A percentile compares a stretch with the other conserved stretches of the same genome.
Conservation (phyloP, 2,329 filamentous ascomycete genomes). For the Penicillium italicum region DNA sequence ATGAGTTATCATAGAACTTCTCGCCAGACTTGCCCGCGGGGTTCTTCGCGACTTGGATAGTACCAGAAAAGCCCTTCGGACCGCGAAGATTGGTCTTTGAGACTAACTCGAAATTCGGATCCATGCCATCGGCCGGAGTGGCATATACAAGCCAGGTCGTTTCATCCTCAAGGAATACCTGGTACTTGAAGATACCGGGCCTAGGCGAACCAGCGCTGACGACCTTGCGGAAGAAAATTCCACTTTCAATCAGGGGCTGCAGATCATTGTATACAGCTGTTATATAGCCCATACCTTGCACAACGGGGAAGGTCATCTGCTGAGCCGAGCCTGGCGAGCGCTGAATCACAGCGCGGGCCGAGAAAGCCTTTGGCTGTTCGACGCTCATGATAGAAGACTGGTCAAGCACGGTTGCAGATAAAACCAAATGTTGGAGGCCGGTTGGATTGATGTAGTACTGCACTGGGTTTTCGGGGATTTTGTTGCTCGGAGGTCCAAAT, state of each 20-base stretch:
- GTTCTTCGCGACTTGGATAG: slow-evolving; percentile 79
- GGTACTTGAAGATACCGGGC: slow-evolving; percentile 70
- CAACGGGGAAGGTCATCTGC: slow-evolving; percentile 71
- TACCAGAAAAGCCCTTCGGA: slow-evolving; percentile 66
- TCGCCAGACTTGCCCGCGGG: slow-evolving; percentile 58
- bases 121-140: slow-evolving; percentile 54
- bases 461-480: slow-evolving; percentile 54
- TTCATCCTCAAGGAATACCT: slow-evolving; percentile 66
- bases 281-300: slow-evolving; percentile 86
- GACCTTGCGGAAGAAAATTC: slow-evolving; percentile 69
- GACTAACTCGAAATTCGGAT: slow-evolving; percentile 64
- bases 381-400: slow-evolving; percentile 55
- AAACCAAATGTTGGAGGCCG: slow-evolving; percentile 72
- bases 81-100: slow-evolving; percentile 65
- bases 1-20: slow-evolving; percentile 67
- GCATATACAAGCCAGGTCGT: slow-evolving; percentile 79
- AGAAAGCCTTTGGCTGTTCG: slow-evolving; percentile 54
- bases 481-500: slow-evolving; percentile 56
- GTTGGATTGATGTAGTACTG: slow-evolving; percentile 77
- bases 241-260: slow-evolving; percentile 69
- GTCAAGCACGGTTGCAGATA: slow-evolving; percentile 74
- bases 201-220: slow-evolving; percentile 53
- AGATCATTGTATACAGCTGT: slow-evolving; percentile 71
- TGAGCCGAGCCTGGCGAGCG: slow-evolving; percentile 52
- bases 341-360: slow-evolving; percentile 65